Evolutionary conservation across 2,329 filamentous ascomycete species (phyloP), one percentile per base, ranked within the genome.

Genomic region (Aspergillus vadensis): DNA sequence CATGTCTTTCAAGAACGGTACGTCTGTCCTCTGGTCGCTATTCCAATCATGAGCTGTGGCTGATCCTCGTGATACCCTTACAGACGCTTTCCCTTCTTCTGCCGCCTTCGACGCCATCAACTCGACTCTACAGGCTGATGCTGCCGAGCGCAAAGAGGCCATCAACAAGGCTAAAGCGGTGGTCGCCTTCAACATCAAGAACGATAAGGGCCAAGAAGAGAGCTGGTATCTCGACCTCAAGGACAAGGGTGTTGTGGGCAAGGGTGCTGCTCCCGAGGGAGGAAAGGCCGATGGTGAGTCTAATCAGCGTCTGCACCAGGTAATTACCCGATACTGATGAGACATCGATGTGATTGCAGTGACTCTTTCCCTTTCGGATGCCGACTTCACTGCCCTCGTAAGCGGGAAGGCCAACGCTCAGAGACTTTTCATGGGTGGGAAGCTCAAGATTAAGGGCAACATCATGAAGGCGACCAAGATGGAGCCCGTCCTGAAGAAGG

Each of bases 401-500:
- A 73, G 83, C 39, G 95, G 95, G 75, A 92, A 96, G 83, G 92
- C 91, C 70, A 97, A 97, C 75, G 92, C 95, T 59, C 95, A 99
- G 84, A 88, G 89, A 70, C 82, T 99, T 66, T 97, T 98, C 82
- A 98, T 99, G 94, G 86, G 86, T n/a, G 95, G 95, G 72, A 97
- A 97, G 85, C 84, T 99, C 74, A 99, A 98, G 90, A 87, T 98
- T 76, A 96, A 92, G 87, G 95, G 95, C 65, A 92, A 98, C 77
- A 88, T 98, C 63, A 98, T 98, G 94, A 97, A 97, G 86, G 78
- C 95, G 39, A 97, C 93, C 62, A 97, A 96, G 88, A 87, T 97
- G 80, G 92, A 97, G 80, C 91, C 92, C 43, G 90, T 98, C 72
- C 81, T 97, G 67, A 92, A 92, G 85, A 95, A 92, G 84, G 90